These are phyloP conservation scores for Daldinia sp. DNA, from an alignment of 2,329 filamentous ascomycete genomes.

Conservation along the genomic window DNA sequence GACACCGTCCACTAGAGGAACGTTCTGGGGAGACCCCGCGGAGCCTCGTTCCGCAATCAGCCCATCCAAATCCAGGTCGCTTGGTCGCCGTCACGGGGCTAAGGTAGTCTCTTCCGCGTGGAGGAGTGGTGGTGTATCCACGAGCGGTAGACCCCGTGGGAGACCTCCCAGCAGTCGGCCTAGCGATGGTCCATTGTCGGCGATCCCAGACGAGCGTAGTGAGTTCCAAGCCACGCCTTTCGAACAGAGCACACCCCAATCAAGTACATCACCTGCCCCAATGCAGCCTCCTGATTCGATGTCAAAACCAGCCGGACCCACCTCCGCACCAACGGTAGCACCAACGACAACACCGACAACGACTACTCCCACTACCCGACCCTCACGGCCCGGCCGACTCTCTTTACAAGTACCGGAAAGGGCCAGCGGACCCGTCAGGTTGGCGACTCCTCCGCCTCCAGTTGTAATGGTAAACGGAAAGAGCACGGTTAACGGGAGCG, in stretches of 20 bases:
- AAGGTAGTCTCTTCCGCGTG: constrained; percentile 90
- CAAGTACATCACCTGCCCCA: constrained; percentile 39
- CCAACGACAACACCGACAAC: constrained; percentile 25
- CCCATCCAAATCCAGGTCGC: constrained; percentile 63
- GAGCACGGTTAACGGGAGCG: constrained; percentile 35
- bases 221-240: constrained; percentile 51
- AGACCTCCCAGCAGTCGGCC: constrained; percentile 76
- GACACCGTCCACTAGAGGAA: constrained; percentile 66
- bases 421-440: constrained; percentile 65
- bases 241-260: constrained; percentile 33
- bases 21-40: constrained; percentile 62
- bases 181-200: constrained; percentile 72
- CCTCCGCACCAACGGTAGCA: constrained; percentile 18
- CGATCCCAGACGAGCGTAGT: constrained; percentile 69
- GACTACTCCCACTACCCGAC: constrained; percentile 33
- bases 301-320: constrained; percentile 36
- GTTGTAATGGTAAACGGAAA: constrained; percentile 63
- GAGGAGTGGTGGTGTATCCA: constrained; percentile 70
- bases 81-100: constrained; percentile 75
- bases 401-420: constrained; percentile 71
- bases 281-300: constrained; percentile 41
- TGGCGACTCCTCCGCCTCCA: constrained; percentile 66
- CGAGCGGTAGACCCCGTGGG: constrained; percentile 77
- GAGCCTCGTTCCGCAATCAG: constrained; percentile 80
- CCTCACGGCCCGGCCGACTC: constrained; percentile 58